phyloP scores from a whole-genome alignment of 2,329 filamentous ascomycete species.

The Aureobasidium mangrovei region DNA sequence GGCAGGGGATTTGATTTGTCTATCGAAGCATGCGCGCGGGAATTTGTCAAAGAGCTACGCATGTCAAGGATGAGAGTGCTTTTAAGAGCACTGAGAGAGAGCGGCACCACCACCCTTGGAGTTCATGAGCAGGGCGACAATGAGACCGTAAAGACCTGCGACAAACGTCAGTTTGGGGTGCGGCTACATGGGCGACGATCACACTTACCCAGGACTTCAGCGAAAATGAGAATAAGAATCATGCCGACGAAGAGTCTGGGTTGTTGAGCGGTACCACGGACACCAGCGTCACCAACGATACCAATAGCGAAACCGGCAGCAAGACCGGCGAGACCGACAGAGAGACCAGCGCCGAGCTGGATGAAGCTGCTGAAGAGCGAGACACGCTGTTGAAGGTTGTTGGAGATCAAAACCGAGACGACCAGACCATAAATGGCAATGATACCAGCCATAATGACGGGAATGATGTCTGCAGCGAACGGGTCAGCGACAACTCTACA shows the following conservation, averaged over 20 bases:
- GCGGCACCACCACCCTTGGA: conserved; percentile 64
- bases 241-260: conserved; percentile 89
- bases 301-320: conserved; percentile 42
- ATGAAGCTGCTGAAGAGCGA: conserved; percentile 45
- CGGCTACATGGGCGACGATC: neutral
- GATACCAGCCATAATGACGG: conserved; percentile 99
- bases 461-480: conserved; percentile 74
- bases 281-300: conserved; percentile 68
- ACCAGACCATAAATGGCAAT: conserved; percentile 79
- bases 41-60: conserved; percentile 6
- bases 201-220: conserved; percentile 84
- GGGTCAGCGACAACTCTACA: conserved; percentile 14
- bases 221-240: conserved; percentile 99
- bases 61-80: conserved; percentile 12
- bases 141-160: conserved; percentile 93
- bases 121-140: conserved; percentile 99
- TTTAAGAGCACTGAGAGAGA: conserved; percentile 46
- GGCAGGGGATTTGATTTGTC: neutral
- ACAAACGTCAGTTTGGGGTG: neutral
- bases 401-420: conserved; percentile 47
- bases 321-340: conserved; percentile 37
- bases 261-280: conserved; percentile 76
- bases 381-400: conserved; percentile 39
- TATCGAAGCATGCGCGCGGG: conserved; percentile 1
- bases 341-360: conserved; percentile 44